Base-by-base conservation (phyloP, 148 eudicot genomes). In the Euryodendron excelsum region DNA sequence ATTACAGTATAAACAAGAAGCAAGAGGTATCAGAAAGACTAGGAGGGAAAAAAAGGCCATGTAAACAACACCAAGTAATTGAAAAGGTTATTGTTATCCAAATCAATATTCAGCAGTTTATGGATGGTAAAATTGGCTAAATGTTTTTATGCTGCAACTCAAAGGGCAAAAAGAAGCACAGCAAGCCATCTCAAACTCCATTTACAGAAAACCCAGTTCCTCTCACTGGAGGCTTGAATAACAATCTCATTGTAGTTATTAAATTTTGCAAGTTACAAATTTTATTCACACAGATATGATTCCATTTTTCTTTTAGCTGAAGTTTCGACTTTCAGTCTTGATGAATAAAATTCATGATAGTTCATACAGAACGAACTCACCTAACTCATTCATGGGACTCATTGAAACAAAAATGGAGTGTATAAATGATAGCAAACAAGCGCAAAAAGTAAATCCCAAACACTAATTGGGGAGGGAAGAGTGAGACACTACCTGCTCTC, bases 401-500 rank as follows among this genome's bases (percentile, higher is more conserved):
- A 27, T 6, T 47, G 47, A 27, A 59, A 67, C 58, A 56, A 10
- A 78, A 10, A 45, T 41, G 13, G 14, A 36, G 7, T 7, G 17
- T 28, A 17, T 15, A 65, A 0, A 28, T 21, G 67, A 30, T 5
- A 60, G 14, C n/a, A 56, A 77, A 0, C 72, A 77, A 4, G 34
- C 36, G 30, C 1, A 48, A 75, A 18, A 55, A 52, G n/a, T n/a
- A 30, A 68, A 31, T 23, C 14, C 48, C 31, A 48, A 66, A 33
- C 23, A 31, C 8, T 18, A 63, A 52, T 36, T 33, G 12, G 59
- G 25, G 34, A 50, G 27, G 20, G 28, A 50, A 20, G 44, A 31
- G 53, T 23, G 68, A 74, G 12, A 76, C 41, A 74, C 79, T 81
- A 91, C 97, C 98, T 91, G 92, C 87, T 89, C 4, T 92, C 98